Evolutionary conservation across 345 rosid genomes (phyloP).

Genomic region (Gossypium herbaceum): DNA sequence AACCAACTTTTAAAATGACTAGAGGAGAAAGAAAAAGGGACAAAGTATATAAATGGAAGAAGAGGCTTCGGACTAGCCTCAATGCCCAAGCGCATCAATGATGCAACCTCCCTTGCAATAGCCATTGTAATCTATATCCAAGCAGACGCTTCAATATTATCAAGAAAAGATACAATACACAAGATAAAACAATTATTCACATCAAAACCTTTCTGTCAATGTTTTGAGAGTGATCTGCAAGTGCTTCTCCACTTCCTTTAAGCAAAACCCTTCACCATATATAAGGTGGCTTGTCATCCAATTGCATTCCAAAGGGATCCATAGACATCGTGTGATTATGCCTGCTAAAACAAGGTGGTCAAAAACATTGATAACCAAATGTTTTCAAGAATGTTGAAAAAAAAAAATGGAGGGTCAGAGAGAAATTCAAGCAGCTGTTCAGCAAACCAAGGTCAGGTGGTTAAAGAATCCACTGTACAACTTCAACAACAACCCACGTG

Average conservation of each 20-base stretch:
- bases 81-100: constrained; percentile 80
- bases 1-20: constrained; percentile 4
- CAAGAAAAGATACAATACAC: neutral
- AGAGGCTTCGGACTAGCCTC: constrained; percentile 46
- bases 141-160: constrained; percentile 4
- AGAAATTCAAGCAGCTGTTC: neutral
- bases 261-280: constrained; percentile 95
- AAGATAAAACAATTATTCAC: constrained; percentile 4
- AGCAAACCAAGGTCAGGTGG: neutral
- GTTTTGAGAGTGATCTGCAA: constrained; percentile 72
- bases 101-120: constrained; percentile 93
- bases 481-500: neutral
- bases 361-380: neutral
- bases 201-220: constrained; percentile 79
- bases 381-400: neutral
- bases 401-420: neutral
- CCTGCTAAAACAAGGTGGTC: constrained; percentile 35
- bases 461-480: neutral
- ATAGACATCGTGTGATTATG: constrained; percentile 49
- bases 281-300: constrained; percentile 45
- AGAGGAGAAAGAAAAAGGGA: neutral
- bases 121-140: constrained; percentile 75
- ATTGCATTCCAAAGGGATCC: constrained; percentile 48
- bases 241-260: constrained; percentile 98
- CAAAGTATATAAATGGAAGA: neutral